Conservation (phyloP, 2,329 filamentous ascomycete genomes). For the Fusarium pininemorale region DNA sequence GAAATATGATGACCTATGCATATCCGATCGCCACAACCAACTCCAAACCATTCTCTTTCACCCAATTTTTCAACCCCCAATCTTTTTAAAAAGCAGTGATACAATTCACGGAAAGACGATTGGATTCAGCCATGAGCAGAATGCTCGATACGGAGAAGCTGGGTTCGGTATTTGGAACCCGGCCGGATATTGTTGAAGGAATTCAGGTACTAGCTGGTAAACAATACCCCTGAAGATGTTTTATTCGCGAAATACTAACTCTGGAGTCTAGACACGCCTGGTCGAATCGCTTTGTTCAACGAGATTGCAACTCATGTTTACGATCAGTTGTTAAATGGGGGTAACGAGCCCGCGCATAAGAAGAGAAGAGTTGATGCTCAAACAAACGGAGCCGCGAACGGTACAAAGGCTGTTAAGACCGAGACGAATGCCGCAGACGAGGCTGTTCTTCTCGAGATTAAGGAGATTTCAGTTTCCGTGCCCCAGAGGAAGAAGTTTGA, state of each 20-base stretch:
- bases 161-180: slow-evolving; percentile 61
- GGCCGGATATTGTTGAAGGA: slow-evolving; percentile 64
- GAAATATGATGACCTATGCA: slow-evolving; percentile 40
- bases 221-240: slow-evolving; percentile 36
- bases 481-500: slow-evolving; percentile 76
- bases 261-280: slow-evolving; percentile 57
- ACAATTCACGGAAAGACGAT: not conserved
- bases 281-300: slow-evolving; percentile 64
- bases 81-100: slow-evolving; percentile 29
- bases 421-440: slow-evolving; percentile 57
- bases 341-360: slow-evolving; percentile 60
- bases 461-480: slow-evolving; percentile 73
- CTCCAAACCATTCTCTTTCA: slow-evolving; percentile 14
- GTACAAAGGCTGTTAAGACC: slow-evolving; percentile 29
- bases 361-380: slow-evolving; percentile 61
- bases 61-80: slow-evolving; percentile 10
- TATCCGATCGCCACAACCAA: slow-evolving; percentile 26
- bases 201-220: slow-evolving; percentile 64
- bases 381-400: slow-evolving; percentile 35
- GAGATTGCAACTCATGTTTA: slow-evolving; percentile 62
- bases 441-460: slow-evolving; percentile 65
- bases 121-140: slow-evolving; percentile 50
- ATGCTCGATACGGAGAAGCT: slow-evolving; percentile 61
- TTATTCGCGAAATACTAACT: slow-evolving; percentile 11
- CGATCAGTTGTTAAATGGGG: slow-evolving; percentile 51